Percentiles rank a stretch among this genome's conserved stretches.
Evolutionary conservation across 805 yeast genomes (phyloP).

Genomic region (Starmerella ratchasimensis): DNA sequence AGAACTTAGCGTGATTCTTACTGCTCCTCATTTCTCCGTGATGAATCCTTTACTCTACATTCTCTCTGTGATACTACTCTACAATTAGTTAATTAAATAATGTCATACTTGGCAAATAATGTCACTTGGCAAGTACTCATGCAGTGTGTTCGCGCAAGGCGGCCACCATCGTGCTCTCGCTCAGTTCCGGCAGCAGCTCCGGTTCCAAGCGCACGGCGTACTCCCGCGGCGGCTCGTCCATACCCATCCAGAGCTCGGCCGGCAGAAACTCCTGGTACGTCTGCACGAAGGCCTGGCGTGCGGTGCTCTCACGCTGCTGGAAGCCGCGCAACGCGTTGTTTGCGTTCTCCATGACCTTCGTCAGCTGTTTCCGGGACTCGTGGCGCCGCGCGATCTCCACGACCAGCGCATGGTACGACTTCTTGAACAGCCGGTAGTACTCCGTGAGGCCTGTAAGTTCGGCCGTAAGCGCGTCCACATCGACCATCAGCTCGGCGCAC

Average conservation of each 20-base stretch:
- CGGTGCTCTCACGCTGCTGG: conserved; percentile 33
- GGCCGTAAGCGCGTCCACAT: conserved; percentile 23
- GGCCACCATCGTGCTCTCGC: conserved; percentile 8
- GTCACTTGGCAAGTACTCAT: no score
- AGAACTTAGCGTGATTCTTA: no score
- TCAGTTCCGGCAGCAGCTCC: conserved; percentile 16
- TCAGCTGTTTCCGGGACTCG: conserved; percentile 31
- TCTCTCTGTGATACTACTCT: no score
- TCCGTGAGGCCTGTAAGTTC: conserved; percentile 32
- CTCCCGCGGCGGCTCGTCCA: conserved; percentile 26
- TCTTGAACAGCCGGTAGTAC: conserved; percentile 39
- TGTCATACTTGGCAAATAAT: no score
- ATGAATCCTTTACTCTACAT: no score
- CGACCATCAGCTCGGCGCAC: conserved; percentile 20
- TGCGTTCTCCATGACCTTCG: conserved; percentile 31
- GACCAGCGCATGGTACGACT: conserved; percentile 39
- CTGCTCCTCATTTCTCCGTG: no score
- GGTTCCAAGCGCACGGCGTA: conserved; percentile 18
- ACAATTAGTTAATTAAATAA: no score
- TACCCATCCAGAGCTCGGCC: conserved; percentile 36
- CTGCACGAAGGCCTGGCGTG: conserved; percentile 33
- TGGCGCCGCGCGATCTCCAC: conserved; percentile 42
- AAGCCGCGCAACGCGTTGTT: conserved; percentile 29
- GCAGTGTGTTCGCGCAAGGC: conserved; percentile 3
- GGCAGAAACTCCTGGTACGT: conserved; percentile 47